Percentiles rank a stretch among this genome's conserved stretches.
Conservation (phyloP, 2,329 filamentous ascomycete species). For the Cercospora sesami region DNA sequence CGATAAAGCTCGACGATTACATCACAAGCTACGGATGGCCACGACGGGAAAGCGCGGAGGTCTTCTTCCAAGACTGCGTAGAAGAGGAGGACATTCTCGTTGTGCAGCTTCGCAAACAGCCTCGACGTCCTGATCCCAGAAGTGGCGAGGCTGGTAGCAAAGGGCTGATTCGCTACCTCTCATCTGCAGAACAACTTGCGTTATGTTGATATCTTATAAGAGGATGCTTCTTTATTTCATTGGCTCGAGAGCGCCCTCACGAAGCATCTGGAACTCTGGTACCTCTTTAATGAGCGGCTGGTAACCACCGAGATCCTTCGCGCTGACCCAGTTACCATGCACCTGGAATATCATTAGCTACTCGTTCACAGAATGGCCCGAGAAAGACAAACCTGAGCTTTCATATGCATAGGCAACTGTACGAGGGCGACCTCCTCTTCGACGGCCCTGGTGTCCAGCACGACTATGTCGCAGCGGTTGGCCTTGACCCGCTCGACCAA, state of each 20-base stretch:
- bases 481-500: constrained; percentile 40
- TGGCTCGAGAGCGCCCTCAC: constrained; percentile 21
- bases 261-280: constrained; percentile 15
- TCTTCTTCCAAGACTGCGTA: neutral
- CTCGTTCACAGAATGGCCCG: neutral
- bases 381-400: constrained; percentile 22
- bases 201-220: neutral
- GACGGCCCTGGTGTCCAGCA: constrained; percentile 47
- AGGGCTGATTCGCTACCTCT: neutral
- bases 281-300: constrained; percentile 11
- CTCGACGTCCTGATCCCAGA: neutral
- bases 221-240: neutral
- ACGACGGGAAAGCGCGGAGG: neutral
- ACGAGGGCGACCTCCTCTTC: constrained; percentile 44
- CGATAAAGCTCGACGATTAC: constrained; percentile 6
- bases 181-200: neutral
- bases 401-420: constrained; percentile 42
- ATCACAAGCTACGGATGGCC: constrained; percentile 5
- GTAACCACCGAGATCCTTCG: constrained; percentile 24
- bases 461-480: constrained; percentile 39
- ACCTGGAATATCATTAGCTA: constrained; percentile 2
- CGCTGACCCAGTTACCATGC: constrained; percentile 19
- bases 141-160: neutral
- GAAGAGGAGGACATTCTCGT: neutral
- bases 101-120: neutral